These are phyloP conservation scores for Austropuccinia psidii DNA, from an alignment of 1,284 basidiomycete species.

Conservation along the genomic window DNA sequence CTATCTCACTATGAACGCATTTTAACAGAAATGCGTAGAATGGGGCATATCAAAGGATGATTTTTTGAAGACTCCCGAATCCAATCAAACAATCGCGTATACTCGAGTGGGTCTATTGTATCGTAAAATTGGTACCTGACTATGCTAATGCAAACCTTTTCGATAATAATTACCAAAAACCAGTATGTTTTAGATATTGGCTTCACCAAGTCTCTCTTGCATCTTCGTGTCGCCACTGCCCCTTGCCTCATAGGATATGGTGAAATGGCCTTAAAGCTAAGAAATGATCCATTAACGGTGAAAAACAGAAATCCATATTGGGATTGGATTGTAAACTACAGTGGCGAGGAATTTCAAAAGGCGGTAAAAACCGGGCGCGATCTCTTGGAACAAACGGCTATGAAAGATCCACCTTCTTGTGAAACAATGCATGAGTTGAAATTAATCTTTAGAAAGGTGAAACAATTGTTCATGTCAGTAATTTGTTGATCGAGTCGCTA, in stretches of 20 bases:
- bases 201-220: constrained; percentile 62
- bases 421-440: constrained; percentile 59
- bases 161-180: neutral
- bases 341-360: neutral
- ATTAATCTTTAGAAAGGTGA: constrained; percentile 65
- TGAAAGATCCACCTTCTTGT: neutral
- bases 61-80: neutral
- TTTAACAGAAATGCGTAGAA: neutral
- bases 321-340: constrained; percentile 40
- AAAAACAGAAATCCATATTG: constrained; percentile 63
- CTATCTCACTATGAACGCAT: constrained; percentile 53
- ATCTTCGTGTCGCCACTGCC: constrained; percentile 68
- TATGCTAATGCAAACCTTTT: neutral
- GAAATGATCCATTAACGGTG: constrained; percentile 55
- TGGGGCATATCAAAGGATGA: constrained; percentile 12
- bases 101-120: neutral
- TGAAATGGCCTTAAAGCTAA: constrained; percentile 73
- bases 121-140: no score
- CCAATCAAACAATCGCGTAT: constrained; percentile 19
- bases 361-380: neutral
- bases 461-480: constrained; percentile 63
- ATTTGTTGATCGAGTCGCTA: constrained; percentile 41
- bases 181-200: constrained; percentile 75
- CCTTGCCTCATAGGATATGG: constrained; percentile 88
- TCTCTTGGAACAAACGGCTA: neutral